Evolutionary conservation across 495 filamentous ascomycete species (phyloP), one percentile per base, ranked within the genome.

Genomic region (Astrothelium subdiscretum): DNA sequence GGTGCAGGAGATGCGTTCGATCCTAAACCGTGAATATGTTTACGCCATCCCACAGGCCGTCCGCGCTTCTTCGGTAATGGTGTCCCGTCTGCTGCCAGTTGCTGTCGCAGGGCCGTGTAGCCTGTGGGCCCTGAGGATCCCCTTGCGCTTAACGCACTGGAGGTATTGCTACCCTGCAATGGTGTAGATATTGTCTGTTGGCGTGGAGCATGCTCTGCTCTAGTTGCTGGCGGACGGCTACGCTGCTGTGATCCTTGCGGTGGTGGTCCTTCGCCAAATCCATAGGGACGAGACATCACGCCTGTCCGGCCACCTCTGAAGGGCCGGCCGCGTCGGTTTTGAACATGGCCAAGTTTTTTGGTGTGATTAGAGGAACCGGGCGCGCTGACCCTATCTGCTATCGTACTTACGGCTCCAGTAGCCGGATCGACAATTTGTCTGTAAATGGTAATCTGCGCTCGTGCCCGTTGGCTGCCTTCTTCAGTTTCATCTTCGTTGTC

Each of bases 11-110:
- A n/a, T n/a, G n/a, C n/a, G n/a, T n/a, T n/a, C n/a, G n/a, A n/a
- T n/a, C 60, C 48, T 15, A 63, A 65, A 13, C 70, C 69, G 43
- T 75, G 73, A 43, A 74, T 69, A 24, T 42, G 27, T 59, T 75
- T 77, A 11, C 71, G 66, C 74, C 74, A 77, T 10, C 74, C 74
- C 35, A 75, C 66, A 3, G 74, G 74, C 12, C 74, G 68, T 42
- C 74, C 74, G 62, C 70, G 68, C 70, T 74, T 77, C 64, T 74
- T 77, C 10, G 66, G 67, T 4, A 70, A 11, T 2, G 70, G 71
- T 13, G 63, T 62, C 2, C 71, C 68, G 31, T 73, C 66, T 31
- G 62, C 57, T 6, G 58, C 61, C 32, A 62, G 61, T 3, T 38
- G 59, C 20, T 38, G 59, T 4, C 69, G 66, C 42, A 76, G 72